Conservation (phyloP, 768 basidiomycete species). For the Hemileccinum rubropunctum region DNA sequence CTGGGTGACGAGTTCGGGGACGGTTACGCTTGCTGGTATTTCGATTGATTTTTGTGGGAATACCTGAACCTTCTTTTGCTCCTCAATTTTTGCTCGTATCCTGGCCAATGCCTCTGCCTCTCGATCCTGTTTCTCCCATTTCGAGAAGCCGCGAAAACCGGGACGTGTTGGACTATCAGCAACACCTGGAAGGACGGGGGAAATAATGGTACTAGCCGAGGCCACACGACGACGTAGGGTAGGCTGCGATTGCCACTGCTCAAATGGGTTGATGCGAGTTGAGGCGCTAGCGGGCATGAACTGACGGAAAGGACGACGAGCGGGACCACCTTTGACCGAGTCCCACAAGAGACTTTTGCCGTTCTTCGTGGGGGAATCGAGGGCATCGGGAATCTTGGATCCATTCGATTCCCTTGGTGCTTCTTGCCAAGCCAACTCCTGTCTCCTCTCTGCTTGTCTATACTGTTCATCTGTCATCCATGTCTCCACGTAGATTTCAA, state of each 20-base stretch:
- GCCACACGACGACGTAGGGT: conserved; percentile 45
- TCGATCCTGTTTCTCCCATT: conserved; percentile 85
- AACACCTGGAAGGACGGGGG: conserved; percentile 32
- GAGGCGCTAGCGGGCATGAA: conserved; percentile 44
- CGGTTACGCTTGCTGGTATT: conserved; percentile 24
- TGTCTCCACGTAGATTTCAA: conserved; percentile 73
- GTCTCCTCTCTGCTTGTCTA: conserved; percentile 56
- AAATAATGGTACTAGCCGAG: conserved; percentile 30
- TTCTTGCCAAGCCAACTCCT: conserved; percentile 71
- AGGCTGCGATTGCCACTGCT: conserved; percentile 30
- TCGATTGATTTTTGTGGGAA: conserved; percentile 36
- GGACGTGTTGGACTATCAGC: conserved; percentile 56
- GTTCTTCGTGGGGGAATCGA: conserved; percentile 35
- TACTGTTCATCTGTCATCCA: conserved; percentile 81
- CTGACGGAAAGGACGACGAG: conserved; percentile 44
- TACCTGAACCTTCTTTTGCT: conserved; percentile 39
- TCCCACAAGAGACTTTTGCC: conserved; percentile 76
- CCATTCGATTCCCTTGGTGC: conserved; percentile 41
- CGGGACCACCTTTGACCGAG: conserved; percentile 46
- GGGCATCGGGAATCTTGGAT: conserved; percentile 40
- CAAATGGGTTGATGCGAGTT: conserved; percentile 52
- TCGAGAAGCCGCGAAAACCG: conserved; percentile 53
- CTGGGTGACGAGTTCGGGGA: conserved; percentile 21
- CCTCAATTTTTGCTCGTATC: conserved; percentile 54
- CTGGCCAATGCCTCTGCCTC: conserved; percentile 78